Conservation (phyloP, 2,329 filamentous ascomycete species). For the Fusarium nygamai region DNA sequence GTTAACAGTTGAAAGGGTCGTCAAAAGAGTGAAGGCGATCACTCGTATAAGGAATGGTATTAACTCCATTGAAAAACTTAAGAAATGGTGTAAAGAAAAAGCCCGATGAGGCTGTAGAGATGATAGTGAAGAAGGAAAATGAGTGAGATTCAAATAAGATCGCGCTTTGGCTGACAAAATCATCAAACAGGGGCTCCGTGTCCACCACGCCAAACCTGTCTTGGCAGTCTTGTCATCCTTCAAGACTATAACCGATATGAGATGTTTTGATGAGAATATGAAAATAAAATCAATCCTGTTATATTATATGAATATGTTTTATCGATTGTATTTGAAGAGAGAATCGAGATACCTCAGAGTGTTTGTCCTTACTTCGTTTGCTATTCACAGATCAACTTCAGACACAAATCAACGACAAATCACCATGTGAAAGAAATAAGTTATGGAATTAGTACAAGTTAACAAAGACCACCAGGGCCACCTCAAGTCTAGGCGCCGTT, state of each 20-base stretch:
- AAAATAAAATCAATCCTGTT: neutral
- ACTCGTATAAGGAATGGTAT: constrained; percentile 12
- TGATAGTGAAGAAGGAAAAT: neutral
- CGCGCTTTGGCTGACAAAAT: constrained; percentile 15
- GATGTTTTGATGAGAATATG: too few relatives aligned
- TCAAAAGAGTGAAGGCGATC: constrained; percentile 29
- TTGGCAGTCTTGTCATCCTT: neutral
- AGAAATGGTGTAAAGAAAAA: neutral
- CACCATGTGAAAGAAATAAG: neutral
- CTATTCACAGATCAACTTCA: neutral
- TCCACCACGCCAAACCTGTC: constrained; percentile 14
- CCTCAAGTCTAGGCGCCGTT: neutral
- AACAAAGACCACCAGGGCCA: neutral
- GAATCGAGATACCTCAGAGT: too few relatives aligned
- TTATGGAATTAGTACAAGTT: neutral
- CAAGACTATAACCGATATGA: neutral
- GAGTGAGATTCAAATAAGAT: constrained; percentile 6
- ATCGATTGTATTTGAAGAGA: neutral
- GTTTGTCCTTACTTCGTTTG: neutral
- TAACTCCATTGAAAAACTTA: constrained; percentile 15
- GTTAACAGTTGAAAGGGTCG: neutral
- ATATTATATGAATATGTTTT: neutral
- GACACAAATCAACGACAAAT: neutral
- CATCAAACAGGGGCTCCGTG: constrained; percentile 12
- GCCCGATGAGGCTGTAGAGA: neutral